Evolutionary conservation across 306 rosid species (phyloP), one percentile per base, ranked within the genome.

Genomic region (Medicago arabica): DNA sequence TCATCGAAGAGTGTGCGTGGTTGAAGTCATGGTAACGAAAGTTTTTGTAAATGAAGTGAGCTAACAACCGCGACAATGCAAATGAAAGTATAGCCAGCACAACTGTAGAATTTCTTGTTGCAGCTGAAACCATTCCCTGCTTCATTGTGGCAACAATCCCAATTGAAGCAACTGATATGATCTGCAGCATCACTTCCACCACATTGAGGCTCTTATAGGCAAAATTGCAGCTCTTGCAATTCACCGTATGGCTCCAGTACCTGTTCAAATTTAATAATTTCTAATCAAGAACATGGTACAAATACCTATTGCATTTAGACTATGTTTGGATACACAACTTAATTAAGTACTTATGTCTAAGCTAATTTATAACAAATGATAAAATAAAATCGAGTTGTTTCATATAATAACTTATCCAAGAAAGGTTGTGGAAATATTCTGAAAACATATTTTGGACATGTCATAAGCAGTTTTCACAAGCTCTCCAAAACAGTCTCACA

Each of bases 171-270:
- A 95, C 73, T 6, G 93, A 84, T 72, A 82, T 17, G 12, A 89
- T 79, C 83, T 90, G 93, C 66, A 95, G 80, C 41, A 61, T 68
- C 49, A 92, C 90, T 80, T 95, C 92, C 9, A 78, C 86, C 41
- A 80, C 86, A 7, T 82, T 88, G 9, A 95, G 89, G 66, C 89
- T 86, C 83, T 92, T 92, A 31, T 95, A 73, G 7, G 93, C 97
- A 18, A 69, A 70, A 70, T 44, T 89, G 88, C 98, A 95, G 74
- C 98, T 95, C 67, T 75, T 43, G 82, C 98, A 95, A 65, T 90
- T 92, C 74, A 88, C 91, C 79, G 89, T 96, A 68, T 95, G 98
- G 17, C 88, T 79, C 96, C 92, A 70, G 71, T 95, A 95, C 88
- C 98, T 91, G 90, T 58, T 41, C 8, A 44, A 44, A 25, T 21